Conservation (phyloP, 352 stramenopile genomes). For the Pythium scleroteichum region DNA sequence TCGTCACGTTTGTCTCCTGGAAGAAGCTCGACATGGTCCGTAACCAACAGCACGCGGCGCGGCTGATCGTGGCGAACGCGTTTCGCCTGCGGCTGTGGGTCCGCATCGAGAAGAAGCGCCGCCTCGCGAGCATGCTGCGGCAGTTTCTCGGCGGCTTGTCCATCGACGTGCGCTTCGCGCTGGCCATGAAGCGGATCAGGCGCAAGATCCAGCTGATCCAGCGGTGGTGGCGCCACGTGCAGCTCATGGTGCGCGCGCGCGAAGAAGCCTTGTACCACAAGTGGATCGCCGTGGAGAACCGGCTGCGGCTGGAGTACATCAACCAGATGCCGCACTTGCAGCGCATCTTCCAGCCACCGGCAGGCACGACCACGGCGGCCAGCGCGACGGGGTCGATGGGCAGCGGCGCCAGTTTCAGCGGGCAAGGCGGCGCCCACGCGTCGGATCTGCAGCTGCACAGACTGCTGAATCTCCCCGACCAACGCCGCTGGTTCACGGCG, state of each 20-base stretch:
- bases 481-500: slow-evolving; percentile 50
- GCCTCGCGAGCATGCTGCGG: slow-evolving; percentile 37
- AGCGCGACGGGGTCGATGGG: too few species aligned
- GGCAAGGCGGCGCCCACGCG: slow-evolving; percentile 2
- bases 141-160: slow-evolving; percentile 51
- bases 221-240: slow-evolving; percentile 61
- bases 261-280: slow-evolving; percentile 57
- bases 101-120: slow-evolving; percentile 39
- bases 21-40: slow-evolving; percentile 33
- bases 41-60: slow-evolving; percentile 26
- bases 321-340: slow-evolving; percentile 58
- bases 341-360: slow-evolving; percentile 49
- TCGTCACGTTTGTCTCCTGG: slow-evolving; percentile 45
- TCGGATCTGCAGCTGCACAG: slow-evolving; percentile 41
- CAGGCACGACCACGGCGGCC: slow-evolving; percentile 1
- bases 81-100: slow-evolving; percentile 42
- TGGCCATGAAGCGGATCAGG: slow-evolving; percentile 62
- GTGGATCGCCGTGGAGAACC: slow-evolving; percentile 50
- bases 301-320: slow-evolving; percentile 47
- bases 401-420: slow-evolving; percentile 2
- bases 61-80: slow-evolving; percentile 39
- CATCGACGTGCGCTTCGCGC: slow-evolving; percentile 61
- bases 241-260: slow-evolving; percentile 53
- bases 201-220: slow-evolving; percentile 51
- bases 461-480: slow-evolving; percentile 53